Evolutionary conservation across 805 yeast genomes (phyloP).

Genomic region (Hanseniaspora lindneri): DNA sequence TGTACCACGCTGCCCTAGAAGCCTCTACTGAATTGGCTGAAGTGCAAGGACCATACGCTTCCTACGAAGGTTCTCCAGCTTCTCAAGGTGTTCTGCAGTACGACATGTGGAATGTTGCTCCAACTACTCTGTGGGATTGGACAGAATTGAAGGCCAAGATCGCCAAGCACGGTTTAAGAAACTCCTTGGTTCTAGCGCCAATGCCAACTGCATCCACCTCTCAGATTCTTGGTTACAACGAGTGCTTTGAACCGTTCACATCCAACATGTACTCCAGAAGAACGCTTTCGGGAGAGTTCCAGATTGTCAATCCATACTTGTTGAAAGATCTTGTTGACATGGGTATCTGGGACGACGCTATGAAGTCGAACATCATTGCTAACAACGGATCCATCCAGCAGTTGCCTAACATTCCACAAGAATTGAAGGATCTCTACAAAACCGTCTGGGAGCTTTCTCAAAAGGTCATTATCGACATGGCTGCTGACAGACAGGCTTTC

Average conservation of each 20-base stretch:
- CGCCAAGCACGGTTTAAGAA: slow-evolving; percentile 58
- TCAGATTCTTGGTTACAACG: slow-evolving; percentile 84
- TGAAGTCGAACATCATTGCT: slow-evolving; percentile 65
- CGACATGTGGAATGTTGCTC: slow-evolving; percentile 75
- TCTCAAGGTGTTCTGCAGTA: slow-evolving; percentile 75
- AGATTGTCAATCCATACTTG: slow-evolving; percentile 78
- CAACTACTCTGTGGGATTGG: slow-evolving; percentile 83
- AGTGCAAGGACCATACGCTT: slow-evolving; percentile 54
- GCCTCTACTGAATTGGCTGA: slow-evolving; percentile 72
- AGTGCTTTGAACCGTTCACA: slow-evolving; percentile 93
- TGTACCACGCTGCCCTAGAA: slow-evolving; percentile 87
- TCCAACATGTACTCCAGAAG: slow-evolving; percentile 85
- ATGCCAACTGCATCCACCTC: slow-evolving; percentile 99
- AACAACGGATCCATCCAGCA: slow-evolving; percentile 78
- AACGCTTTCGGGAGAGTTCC: slow-evolving; percentile 87
- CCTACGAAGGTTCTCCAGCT: slow-evolving; percentile 79
- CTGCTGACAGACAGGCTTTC: slow-evolving; percentile 66
- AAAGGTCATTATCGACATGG: slow-evolving; percentile 70
- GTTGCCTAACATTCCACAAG: slow-evolving; percentile 60
- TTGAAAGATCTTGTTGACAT: slow-evolving; percentile 68
- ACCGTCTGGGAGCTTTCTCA: slow-evolving; percentile 97
- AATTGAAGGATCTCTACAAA: slow-evolving; percentile 65
- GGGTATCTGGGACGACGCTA: slow-evolving; percentile 69
- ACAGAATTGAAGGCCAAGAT: slow-evolving; percentile 50
- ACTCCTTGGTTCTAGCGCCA: slow-evolving; percentile 80